Base-by-base conservation (phyloP, 495 filamentous ascomycete genomes). In the Penicilliopsis zonata region DNA sequence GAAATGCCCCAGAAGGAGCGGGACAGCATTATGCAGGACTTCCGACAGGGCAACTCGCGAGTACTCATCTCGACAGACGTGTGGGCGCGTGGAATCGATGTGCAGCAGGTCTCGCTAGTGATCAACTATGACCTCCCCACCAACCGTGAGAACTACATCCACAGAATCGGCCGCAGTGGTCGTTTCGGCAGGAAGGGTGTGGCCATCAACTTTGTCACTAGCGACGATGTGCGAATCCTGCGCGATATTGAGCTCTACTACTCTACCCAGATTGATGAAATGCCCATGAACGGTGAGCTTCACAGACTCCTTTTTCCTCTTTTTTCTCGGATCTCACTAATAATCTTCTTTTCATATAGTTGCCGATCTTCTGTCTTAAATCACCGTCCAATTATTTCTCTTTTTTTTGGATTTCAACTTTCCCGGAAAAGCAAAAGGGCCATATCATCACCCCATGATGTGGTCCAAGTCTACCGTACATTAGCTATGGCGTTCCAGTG, bases 91-190 rank as follows among this genome's bases (percentile, higher is more conserved):
- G 90, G 90, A 67, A 99, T 99, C 65, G 90, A 99, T 55, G 90
- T 99, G 17, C 90, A 99, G 57, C 90, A 99, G 57, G 90, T 99
- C 17, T 93, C 84, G n/a, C 67, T 99, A 36, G 90, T 99, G 37
- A 99, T 99, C 65, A 99, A 99, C 62, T 99, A 99, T 59, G 90
- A 99, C 50, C 69, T 99, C 20, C 90, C 90, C 19, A 86, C 80
- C 51, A 99, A 99, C 65, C 87, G 90, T 74, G 90, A 99, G 62
- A 99, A 99, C 64, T 99, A 99, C 59, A 96, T 99, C 55, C 90
- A 99, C 60, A 76, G 90, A 42, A 99, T 99, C 48, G 90, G 90
- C 56, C 78, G 90, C 53, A 82, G 81, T 55, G 90, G 90, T 50
- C 78, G 90, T 43, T 99, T 99, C 59, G 90, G 90, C 40, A 74